phyloP scores from a whole-genome alignment of 768 basidiomycete species.

The Mycena belliarum region DNA sequence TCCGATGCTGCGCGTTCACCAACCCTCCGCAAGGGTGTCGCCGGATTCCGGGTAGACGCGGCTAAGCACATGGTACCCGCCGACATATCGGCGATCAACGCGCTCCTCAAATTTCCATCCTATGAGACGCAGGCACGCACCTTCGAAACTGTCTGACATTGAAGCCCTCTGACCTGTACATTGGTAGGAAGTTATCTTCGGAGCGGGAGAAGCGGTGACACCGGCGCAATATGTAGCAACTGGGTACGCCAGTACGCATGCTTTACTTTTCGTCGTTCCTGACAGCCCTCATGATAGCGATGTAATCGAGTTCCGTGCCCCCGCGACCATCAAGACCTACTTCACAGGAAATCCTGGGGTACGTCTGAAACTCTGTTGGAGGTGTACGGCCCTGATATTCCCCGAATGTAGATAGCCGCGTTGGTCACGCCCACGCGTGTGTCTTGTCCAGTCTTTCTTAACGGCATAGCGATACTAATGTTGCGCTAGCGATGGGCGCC shows the following conservation, averaged over 20 bases:
- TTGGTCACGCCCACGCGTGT: slow-evolving; percentile 23
- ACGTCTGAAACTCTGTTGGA: not conserved
- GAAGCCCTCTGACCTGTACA: not conserved
- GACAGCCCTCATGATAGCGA: no score
- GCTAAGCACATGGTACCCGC: slow-evolving; percentile 13
- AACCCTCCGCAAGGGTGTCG: slow-evolving; percentile 7
- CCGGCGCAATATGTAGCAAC: slow-evolving; percentile 10
- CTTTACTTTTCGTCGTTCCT: no score
- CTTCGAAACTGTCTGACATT: not conserved
- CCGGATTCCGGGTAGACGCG: slow-evolving; percentile 15
- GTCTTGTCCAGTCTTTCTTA: not conserved
- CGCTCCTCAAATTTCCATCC: not conserved
- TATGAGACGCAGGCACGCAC: slow-evolving; percentile 7
- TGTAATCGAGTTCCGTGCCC: slow-evolving; percentile 24
- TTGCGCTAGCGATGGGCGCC: slow-evolving; percentile 20
- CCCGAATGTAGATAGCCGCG: slow-evolving; percentile 13
- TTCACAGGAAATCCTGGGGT: slow-evolving; percentile 19
- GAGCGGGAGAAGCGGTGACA: slow-evolving; percentile 17
- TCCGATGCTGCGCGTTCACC: not conserved
- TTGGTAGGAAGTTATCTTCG: slow-evolving; percentile 23
- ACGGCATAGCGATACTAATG: not conserved
- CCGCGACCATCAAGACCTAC: slow-evolving; percentile 11
- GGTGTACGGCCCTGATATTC: not conserved
- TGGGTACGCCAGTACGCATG: no score
- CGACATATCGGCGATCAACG: not conserved